A percentile compares a stretch with the other conserved stretches of the same genome.
Evolutionary conservation across 2,329 filamentous ascomycete species (phyloP).

Genomic region (Trichoderma atrobrunneum): DNA sequence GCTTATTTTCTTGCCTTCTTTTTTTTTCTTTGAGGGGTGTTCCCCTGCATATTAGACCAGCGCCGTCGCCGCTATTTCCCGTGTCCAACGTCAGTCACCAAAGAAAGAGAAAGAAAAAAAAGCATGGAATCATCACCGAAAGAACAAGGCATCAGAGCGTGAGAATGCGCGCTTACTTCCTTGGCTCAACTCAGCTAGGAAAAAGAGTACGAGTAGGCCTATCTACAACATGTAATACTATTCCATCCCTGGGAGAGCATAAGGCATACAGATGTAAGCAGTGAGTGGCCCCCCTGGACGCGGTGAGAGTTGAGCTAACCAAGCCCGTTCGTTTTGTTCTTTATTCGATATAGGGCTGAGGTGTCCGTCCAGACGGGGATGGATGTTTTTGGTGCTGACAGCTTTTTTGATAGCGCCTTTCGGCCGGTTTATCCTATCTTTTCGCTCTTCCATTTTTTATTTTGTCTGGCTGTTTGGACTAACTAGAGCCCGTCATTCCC

Average conservation of each 20-base stretch:
- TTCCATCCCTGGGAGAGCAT: background rate
- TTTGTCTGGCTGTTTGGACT: background rate
- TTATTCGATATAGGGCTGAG: constrained; percentile 1
- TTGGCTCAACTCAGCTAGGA: background rate
- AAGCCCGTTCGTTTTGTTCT: background rate
- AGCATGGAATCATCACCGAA: background rate
- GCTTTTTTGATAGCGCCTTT: background rate
- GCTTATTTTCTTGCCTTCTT: background rate
- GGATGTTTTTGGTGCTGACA: background rate
- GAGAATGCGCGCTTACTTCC: background rate
- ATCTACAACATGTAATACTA: too few relatives aligned
- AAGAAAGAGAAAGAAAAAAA: background rate
- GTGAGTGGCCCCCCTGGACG: background rate
- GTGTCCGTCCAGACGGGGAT: background rate
- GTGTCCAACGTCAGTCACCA: background rate
- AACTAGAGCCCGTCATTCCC: background rate
- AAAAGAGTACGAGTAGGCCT: background rate
- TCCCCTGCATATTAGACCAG: background rate
- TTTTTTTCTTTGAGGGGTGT: background rate
- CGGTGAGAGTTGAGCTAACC: background rate
- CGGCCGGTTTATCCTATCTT: background rate
- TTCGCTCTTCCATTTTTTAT: background rate
- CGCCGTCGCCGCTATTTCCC: background rate
- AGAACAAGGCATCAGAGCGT: background rate
- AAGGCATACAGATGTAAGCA: background rate